These are phyloP conservation scores for Mycena venus DNA, from an alignment of 768 basidiomycete genomes.

Conservation along the genomic window DNA sequence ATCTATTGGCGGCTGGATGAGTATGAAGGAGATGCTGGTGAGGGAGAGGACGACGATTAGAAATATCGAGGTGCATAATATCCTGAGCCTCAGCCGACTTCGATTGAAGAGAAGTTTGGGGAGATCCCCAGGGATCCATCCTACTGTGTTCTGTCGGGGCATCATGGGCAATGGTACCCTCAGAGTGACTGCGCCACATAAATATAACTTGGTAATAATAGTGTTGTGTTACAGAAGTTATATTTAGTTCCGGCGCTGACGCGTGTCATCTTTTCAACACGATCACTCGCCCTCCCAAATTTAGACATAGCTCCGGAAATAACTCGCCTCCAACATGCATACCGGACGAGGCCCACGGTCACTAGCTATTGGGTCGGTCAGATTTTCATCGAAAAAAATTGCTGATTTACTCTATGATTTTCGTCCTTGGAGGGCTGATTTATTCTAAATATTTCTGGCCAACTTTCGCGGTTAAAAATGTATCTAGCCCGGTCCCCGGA, in stretches of 20 bases:
- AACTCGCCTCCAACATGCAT: no score
- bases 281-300: background rate
- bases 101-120: slow-evolving; percentile 7
- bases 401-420: no score
- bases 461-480: no score
- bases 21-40: background rate
- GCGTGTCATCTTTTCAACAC: background rate
- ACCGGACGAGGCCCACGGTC: no score
- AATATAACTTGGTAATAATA: background rate
- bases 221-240: background rate
- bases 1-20: background rate
- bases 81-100: background rate
- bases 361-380: no score
- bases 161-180: background rate
- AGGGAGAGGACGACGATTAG: slow-evolving; percentile 31
- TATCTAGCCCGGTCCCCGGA: no score
- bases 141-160: background rate
- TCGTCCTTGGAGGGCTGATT: no score
- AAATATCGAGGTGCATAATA: slow-evolving; percentile 17
- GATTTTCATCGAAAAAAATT: no score
- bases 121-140: background rate
- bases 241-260: background rate
- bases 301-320: background rate
- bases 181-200: background rate
- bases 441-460: no score